These are phyloP conservation scores for Spathaspora girioi DNA, from an alignment of 805 yeast genomes.

Conservation along the genomic window DNA sequence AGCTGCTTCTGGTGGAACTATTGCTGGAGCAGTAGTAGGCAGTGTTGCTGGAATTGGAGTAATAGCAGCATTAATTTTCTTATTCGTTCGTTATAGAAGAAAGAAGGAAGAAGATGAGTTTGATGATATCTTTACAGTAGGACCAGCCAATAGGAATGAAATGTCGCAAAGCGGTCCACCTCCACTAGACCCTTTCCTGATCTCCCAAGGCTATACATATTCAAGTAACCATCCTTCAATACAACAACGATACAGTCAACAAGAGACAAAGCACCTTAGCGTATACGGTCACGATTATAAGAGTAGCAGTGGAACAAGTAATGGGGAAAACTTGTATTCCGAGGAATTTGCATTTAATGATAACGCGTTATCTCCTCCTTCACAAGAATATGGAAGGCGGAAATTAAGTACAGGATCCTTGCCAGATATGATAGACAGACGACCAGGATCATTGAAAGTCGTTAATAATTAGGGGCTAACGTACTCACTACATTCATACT, in stretches of 20 bases:
- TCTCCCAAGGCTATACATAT: constrained; percentile 10
- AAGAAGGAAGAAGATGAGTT: constrained; percentile 40
- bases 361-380: neutral
- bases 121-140: constrained; percentile 31
- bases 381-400: constrained; percentile 40
- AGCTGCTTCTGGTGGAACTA: constrained; percentile 34
- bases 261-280: constrained; percentile 1
- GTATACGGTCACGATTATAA: constrained; percentile 7
- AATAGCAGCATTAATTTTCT: constrained; percentile 33
- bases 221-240: constrained; percentile 2
- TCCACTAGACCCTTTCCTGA: constrained; percentile 16
- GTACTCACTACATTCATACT: neutral
- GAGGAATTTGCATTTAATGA: constrained; percentile 7
- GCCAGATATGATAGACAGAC: constrained; percentile 46
- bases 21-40: constrained; percentile 44
- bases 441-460: constrained; percentile 47
- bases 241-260: constrained; percentile 8
- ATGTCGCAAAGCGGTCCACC: constrained; percentile 8
- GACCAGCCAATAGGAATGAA: constrained; percentile 21
- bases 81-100: constrained; percentile 40
- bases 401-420: constrained; percentile 53
- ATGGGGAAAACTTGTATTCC: constrained; percentile 9
- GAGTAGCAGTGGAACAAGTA: constrained; percentile 9
- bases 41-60: constrained; percentile 35
- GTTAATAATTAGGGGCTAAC: constrained; percentile 37